Conservation (phyloP, 2,329 filamentous ascomycete species). For the Neofusicoccum laricinum region DNA sequence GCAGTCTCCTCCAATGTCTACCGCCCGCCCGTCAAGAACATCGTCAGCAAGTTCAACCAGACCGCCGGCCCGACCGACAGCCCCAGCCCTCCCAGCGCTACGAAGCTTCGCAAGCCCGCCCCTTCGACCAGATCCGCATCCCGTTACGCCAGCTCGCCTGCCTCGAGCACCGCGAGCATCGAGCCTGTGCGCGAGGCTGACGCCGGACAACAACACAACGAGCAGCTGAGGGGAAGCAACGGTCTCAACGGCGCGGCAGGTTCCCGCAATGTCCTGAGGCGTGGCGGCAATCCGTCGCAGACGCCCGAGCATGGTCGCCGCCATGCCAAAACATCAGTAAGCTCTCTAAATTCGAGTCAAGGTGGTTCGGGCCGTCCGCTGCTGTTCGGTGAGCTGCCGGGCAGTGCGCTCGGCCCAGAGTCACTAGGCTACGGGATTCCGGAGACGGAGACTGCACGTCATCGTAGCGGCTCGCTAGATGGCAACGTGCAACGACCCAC, state of each 20-base stretch:
- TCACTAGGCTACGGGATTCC: conserved; percentile 6
- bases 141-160: conserved; percentile 25
- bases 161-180: conserved; percentile 1
- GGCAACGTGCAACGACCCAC: conserved; percentile 10
- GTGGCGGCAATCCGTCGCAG: conserved; percentile 3
- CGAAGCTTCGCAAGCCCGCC: conserved; percentile 23
- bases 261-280: conserved; percentile 12
- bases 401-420: neutral
- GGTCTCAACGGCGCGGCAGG: conserved; percentile 7
- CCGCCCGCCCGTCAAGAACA: conserved; percentile 34
- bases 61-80: conserved; percentile 26
- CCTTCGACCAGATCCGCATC: conserved; percentile 25
- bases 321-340: conserved; percentile 14
- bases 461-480: conserved; percentile 14
- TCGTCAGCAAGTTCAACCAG: conserved; percentile 37
- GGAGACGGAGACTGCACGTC: conserved; percentile 4
- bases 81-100: conserved; percentile 28
- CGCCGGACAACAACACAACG: neutral
- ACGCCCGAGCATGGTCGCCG: conserved; percentile 5
- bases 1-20: conserved; percentile 4
- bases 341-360: conserved; percentile 7
- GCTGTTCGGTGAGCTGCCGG: conserved; percentile 16
- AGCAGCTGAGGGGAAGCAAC: conserved; percentile 8
- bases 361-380: conserved; percentile 7
- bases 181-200: neutral